Evolutionary conservation across 495 filamentous ascomycete genomes (phyloP), one percentile per base, ranked within the genome.

Genomic region (Neurospora sp.): DNA sequence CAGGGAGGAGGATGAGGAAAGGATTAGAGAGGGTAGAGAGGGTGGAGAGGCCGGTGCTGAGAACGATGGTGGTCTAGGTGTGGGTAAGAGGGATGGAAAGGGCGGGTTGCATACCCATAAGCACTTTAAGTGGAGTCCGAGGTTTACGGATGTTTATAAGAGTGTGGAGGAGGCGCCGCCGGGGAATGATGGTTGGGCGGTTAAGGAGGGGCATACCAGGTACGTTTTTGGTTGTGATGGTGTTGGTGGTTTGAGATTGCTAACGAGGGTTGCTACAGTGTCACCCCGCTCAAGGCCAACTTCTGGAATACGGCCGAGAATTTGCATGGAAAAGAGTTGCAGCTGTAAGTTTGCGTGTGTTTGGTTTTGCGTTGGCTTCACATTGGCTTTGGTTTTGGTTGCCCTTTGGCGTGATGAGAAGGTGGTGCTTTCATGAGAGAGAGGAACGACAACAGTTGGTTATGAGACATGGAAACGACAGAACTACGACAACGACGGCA

Each of bases 171-270:
- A 92, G 73, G 89, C 90, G 72, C 84, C 83, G 70, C 92, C 93
- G 18, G 96, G 96, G 31, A 96, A 95, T 81, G 96, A 99, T 85
- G 96, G 96, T 42, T 98, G 95, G 96, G 91, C 90, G 16, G 92
- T 99, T 14, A 92, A 92, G 81, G 90, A 95, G 80, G 92, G 93
- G 54, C 91, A 91, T 83, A 94, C 94, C 6, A 97, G 94, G 31
- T 35, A 35, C 4, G 31, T 35, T 35, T 35, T 2, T 35, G 31
- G 31, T 35, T 35, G 31, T 35, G 31, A 35, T 35, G 31, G 3
- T 35, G 31, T 35, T 35, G 31, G 31, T 35, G 31, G 31, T 35
- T 35, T 1, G 31, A 35, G 31, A 4, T 35, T 20, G 44, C 38
- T 72, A 42, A 72, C 70, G 16, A 72, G n/a, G 41, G 35, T 69